Conservation (phyloP, 345 rosid genomes). For the Litchi chinensis region DNA sequence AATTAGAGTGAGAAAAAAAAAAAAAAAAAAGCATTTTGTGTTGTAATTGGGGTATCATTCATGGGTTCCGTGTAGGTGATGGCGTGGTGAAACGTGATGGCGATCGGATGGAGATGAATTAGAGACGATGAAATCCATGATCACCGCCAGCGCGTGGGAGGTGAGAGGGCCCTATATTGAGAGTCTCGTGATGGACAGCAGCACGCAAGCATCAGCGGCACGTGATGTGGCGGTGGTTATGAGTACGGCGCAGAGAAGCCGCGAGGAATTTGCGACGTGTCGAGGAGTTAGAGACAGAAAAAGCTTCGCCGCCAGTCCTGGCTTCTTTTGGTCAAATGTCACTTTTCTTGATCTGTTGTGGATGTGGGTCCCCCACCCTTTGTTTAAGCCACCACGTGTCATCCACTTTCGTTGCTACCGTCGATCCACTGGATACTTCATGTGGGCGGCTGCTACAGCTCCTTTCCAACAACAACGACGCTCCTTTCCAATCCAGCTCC, state of each 20-base stretch:
- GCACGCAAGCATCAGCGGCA: background rate
- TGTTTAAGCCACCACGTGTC: constrained; percentile 11
- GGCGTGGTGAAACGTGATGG: too few relatives aligned
- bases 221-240: constrained; percentile 17
- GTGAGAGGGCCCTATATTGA: background rate
- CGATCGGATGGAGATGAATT: too few relatives aligned
- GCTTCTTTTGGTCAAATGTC: constrained; percentile 4
- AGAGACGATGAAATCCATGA: background rate
- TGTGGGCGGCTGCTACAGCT: constrained; percentile 1
- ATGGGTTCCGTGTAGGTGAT: too few relatives aligned
- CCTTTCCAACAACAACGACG: too few relatives aligned
- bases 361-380: background rate
- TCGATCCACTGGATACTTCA: background rate
- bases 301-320: background rate
- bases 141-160: background rate
- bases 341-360: background rate
- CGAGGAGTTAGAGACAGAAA: background rate
- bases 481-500: too few relatives aligned
- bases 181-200: background rate
- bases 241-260: constrained; percentile 13
- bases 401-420: background rate
- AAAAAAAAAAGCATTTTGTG: too few relatives aligned
- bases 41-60: too few relatives aligned
- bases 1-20: too few relatives aligned
- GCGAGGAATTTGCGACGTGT: constrained; percentile 6